phyloP scores from a whole-genome alignment of 1,284 basidiomycete species.

The Apiotrichum veenhuisii region DNA sequence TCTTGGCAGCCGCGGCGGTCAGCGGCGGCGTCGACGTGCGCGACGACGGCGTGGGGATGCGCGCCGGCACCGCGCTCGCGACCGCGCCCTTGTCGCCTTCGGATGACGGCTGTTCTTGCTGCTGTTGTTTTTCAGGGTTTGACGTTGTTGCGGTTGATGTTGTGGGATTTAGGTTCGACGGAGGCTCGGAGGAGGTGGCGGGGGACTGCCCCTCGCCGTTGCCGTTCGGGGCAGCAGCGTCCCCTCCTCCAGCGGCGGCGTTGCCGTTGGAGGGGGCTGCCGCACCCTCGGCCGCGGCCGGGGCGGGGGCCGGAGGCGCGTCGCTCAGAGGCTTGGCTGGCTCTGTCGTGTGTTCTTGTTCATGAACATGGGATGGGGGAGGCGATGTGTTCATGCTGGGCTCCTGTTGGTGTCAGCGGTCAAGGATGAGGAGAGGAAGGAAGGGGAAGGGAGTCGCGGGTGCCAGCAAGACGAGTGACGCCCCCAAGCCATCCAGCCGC shows the following conservation, averaged over 20 bases:
- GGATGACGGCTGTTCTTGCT: neutral
- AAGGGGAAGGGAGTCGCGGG: neutral
- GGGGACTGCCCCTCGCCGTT: neutral
- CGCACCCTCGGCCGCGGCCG: slow-evolving; percentile 2
- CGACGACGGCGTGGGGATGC: slow-evolving; percentile 37
- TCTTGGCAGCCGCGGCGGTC: slow-evolving; percentile 52
- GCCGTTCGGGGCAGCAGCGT: neutral
- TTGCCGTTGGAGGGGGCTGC: neutral
- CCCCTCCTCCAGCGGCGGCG: neutral
- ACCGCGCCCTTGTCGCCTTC: slow-evolving; percentile 1
- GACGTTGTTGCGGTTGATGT: neutral
- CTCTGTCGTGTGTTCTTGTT: slow-evolving; percentile 1
- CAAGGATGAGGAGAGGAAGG: neutral
- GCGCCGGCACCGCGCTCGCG: slow-evolving; percentile 13
- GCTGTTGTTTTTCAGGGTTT: neutral
- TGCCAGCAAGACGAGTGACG: too few relatives aligned
- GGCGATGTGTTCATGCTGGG: slow-evolving; percentile 22
- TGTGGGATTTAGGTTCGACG: neutral
- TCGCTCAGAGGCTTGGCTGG: slow-evolving; percentile 5
- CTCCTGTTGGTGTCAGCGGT: slow-evolving; percentile 11
- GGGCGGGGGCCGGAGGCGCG: neutral
- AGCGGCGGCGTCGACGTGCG: slow-evolving; percentile 43
- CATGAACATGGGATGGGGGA: slow-evolving; percentile 8
- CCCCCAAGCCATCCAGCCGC: too few relatives aligned
- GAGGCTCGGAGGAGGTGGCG: too few relatives aligned